These are phyloP conservation scores for Claviceps digitariae DNA, from an alignment of 2,329 filamentous ascomycete genomes.

Conservation along the genomic window DNA sequence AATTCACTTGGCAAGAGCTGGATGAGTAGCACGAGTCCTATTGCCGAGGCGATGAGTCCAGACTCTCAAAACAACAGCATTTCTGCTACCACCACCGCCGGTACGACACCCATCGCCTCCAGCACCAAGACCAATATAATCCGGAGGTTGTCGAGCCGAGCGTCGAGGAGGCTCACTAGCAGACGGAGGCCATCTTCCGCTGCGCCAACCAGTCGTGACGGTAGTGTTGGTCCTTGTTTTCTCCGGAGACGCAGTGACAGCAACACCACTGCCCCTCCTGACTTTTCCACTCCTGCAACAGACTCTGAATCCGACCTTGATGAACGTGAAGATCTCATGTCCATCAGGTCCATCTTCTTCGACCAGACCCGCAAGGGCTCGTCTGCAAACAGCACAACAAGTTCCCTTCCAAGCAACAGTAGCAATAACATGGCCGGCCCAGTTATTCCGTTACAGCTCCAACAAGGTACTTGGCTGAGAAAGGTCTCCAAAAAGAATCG, in stretches of 20 bases:
- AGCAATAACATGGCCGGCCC: constrained; percentile 44
- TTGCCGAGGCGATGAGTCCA: constrained; percentile 25
- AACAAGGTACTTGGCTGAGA: constrained; percentile 62
- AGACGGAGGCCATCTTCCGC: constrained; percentile 67
- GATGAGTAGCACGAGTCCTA: constrained; percentile 42
- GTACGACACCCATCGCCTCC: constrained; percentile 3
- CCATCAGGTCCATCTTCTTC: constrained; percentile 24
- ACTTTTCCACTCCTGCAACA: constrained; percentile 24
- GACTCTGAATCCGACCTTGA: constrained; percentile 47
- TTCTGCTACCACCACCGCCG: neutral
- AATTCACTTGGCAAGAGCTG: constrained; percentile 52
- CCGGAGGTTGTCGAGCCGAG: constrained; percentile 70
- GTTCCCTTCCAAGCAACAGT: constrained; percentile 31
- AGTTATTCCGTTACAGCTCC: constrained; percentile 61
- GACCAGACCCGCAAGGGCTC: constrained; percentile 32
- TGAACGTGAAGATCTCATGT: constrained; percentile 30
- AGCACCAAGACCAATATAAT: constrained; percentile 44
- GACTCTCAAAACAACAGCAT: constrained; percentile 11
- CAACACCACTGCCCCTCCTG: constrained; percentile 54
- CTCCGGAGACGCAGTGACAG: constrained; percentile 82
- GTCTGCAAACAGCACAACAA: constrained; percentile 33
- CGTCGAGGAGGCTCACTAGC: constrained; percentile 50
- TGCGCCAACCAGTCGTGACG: constrained; percentile 64
- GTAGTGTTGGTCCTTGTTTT: constrained; percentile 79
- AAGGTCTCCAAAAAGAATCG: constrained; percentile 80